Base-by-base conservation (phyloP, 106 monocot species). In the Dendrobium catenatum region DNA sequence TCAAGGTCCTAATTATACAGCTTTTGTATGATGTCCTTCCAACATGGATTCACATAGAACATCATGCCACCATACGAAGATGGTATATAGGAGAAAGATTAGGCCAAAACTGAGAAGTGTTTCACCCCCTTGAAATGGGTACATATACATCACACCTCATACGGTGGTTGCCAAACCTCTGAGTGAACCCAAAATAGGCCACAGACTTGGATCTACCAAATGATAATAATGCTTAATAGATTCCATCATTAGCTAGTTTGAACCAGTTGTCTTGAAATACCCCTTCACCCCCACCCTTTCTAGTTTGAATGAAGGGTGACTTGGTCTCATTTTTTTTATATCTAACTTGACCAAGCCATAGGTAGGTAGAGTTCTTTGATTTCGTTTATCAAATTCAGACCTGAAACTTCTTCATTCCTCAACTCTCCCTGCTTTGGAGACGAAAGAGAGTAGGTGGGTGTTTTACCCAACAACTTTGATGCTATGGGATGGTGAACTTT, bases 151-250 rank as follows among this genome's bases (percentile, higher is more conserved):
- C 66, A 77, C 77, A 82, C 77, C 80, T 79, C 46, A 18, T 56
- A 75, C 42, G 22, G 68, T 80, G 80, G 80, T 85, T 85, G 80
- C 68, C 80, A 70, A 85, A 77, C 80, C 80, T 85, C 76, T 51
- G 42, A 85, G 77, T 80, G 66, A 80, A 81, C 79, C 82, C 76
- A 68, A 82, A 80, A 81, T 76, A 80, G 84, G 76, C 80, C 66
- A 84, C 80, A 80, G 84, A 84, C 79, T 75, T 58, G 76, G 42
- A 76, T 59, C 51, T 72, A 55, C 81, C 55, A 81, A 75, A 75
- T 80, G 84, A 81, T 84, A 80, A 84, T 80, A 84, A 84, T 84
- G 80, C 79, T 66, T 80, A 49, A 55, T 29, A 70, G 2, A 70
- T 70, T 70, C 68, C 68, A 70, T 70, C 1, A 70, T 73, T 4